Evolutionary conservation across 768 basidiomycete species (phyloP).

Genomic region (Mycena galericulata): DNA sequence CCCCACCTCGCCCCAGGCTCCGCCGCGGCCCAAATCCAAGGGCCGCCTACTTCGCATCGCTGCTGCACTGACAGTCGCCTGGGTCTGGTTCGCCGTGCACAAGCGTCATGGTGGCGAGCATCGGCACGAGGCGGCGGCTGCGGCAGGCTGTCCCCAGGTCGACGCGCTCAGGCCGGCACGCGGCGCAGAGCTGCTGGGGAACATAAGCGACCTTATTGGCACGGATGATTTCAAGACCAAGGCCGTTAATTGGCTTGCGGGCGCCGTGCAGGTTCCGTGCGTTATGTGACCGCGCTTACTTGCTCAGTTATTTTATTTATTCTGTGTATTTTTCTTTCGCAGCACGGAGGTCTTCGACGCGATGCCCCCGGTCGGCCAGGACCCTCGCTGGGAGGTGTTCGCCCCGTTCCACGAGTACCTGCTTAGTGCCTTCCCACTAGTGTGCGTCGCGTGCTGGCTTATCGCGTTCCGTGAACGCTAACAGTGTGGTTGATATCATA

Average conservation of each 20-base stretch:
- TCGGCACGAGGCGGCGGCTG: neutral
- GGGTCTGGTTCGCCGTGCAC: neutral
- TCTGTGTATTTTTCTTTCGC: neutral
- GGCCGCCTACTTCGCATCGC: neutral
- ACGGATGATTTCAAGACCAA: constrained; percentile 38
- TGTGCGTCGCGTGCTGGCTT: constrained; percentile 54
- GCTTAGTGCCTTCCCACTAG: constrained; percentile 62
- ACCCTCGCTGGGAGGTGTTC: constrained; percentile 61
- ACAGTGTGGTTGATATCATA: constrained; percentile 37
- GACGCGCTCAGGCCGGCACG: constrained; percentile 15
- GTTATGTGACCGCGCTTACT: too few species aligned
- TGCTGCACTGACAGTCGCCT: neutral
- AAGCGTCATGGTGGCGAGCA: neutral
- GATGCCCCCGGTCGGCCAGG: constrained; percentile 60
- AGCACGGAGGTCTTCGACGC: constrained; percentile 66
- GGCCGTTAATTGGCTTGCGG: constrained; percentile 43
- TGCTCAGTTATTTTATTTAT: too few species aligned
- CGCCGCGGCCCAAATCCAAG: neutral
- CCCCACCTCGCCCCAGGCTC: neutral
- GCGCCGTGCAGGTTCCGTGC: constrained; percentile 45
- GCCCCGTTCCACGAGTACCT: constrained; percentile 56
- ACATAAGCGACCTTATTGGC: constrained; percentile 27
- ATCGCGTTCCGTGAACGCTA: too few species aligned
- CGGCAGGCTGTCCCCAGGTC: constrained; percentile 26
- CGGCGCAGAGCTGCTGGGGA: constrained; percentile 9